A percentile compares a stretch with the other conserved stretches of the same genome.
These are phyloP conservation scores for Aspergillus chevalieri DNA, from an alignment of 2,329 filamentous ascomycete species.

Conservation along the genomic window DNA sequence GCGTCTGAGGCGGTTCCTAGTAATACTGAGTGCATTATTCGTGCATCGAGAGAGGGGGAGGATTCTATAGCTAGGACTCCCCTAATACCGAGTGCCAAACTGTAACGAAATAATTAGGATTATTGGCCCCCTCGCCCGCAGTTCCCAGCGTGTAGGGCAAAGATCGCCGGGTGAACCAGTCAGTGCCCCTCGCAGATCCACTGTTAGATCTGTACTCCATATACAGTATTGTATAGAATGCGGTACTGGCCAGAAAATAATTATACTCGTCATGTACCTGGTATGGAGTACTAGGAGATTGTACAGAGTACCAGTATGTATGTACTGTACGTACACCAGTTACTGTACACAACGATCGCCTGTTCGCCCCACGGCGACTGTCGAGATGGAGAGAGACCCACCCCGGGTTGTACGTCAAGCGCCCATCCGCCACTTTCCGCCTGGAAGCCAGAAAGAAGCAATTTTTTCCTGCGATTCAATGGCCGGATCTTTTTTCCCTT, in stretches of 20 bases:
- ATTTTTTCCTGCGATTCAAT: not conserved
- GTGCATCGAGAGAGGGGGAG: not conserved
- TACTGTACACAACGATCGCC: not conserved
- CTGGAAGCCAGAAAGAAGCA: not conserved
- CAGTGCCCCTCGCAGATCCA: not conserved
- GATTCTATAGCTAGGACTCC: not conserved
- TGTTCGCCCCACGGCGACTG: not conserved
- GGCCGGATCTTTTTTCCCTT: slow-evolving; percentile 2
- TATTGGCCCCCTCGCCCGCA: not conserved
- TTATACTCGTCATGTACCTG: too few species aligned
- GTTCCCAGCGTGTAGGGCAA: not conserved
- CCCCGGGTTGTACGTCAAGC: not conserved
- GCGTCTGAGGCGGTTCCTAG: not conserved
- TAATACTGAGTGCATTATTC: not conserved
- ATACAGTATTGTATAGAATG: not conserved
- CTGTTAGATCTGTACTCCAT: not conserved
- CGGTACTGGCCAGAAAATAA: too few species aligned
- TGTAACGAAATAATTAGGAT: not conserved
- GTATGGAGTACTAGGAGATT: not conserved
- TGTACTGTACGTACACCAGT: too few species aligned
- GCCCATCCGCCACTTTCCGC: not conserved
- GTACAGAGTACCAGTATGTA: not conserved
- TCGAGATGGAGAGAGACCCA: not conserved
- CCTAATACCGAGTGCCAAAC: not conserved
- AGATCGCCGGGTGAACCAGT: not conserved